Base-by-base conservation (phyloP, 1,284 basidiomycete species). In the Apiotrichum gracile region DNA sequence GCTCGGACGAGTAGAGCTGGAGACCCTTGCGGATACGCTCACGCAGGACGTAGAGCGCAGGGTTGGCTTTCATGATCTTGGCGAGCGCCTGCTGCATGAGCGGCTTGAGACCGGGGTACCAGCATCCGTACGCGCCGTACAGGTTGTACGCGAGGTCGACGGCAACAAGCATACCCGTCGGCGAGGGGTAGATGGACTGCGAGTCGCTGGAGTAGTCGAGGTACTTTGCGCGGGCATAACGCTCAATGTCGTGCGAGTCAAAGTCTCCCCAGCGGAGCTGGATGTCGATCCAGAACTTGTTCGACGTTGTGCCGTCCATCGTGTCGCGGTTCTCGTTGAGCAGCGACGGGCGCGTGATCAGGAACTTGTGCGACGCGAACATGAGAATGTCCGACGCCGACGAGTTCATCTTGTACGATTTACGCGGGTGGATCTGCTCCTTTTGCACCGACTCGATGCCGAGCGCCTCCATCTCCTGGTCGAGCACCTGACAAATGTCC, bases 381-480 rank as follows among this genome's bases (percentile, higher is more conserved):
- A 99, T 80, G 33, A 98, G 80, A 65, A 98, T 93, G 70, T 99
- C 96, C 53, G 94, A 94, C 37, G 79, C 79, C n/a, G 78, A 82
- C 13, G 93, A 96, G 77, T 97, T 98, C 91, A 98, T 97, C 82
- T 97, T 97, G 84, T 99, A 99, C 80, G 91, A 96, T 81, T 97
- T 98, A 77, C 94, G 88, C 67, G 96, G 94, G 75, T 72, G 78
- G 55, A 51, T 51, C 38, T 33, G 55, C 53, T 61, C 57, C 78
- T 99, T 99, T 75, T 98, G 96, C 2, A 98, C 96, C 0, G 93
- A 97, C 80, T 98, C 96, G 68, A 99, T 98, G 67, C 97, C 92
- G 6, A 99, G 78, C 0, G 96, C 93, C 73, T 99, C 96, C 35
- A 99, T 82, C 69, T 98, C 94, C 76, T 97, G 94, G 78, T 99